These are phyloP conservation scores for Gypsophila paniculata DNA, from an alignment of 179 eudicot genomes.

Conservation along the genomic window DNA sequence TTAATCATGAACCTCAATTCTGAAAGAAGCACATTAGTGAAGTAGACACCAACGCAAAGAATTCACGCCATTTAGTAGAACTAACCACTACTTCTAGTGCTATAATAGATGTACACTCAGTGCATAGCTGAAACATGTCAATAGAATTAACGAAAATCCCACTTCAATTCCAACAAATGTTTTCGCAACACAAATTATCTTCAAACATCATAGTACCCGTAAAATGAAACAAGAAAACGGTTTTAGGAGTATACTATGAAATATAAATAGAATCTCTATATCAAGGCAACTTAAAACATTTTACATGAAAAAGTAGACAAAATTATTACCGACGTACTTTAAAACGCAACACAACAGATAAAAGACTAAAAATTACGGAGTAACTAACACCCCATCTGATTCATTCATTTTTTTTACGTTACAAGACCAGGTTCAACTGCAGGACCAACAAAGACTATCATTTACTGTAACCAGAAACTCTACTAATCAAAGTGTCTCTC, in stretches of 20 bases:
- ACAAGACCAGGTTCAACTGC: too few relatives aligned
- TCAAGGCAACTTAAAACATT: too few relatives aligned
- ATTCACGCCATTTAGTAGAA: not conserved
- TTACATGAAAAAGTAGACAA: too few relatives aligned
- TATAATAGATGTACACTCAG: not conserved
- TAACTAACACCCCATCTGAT: not conserved
- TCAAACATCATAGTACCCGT: not conserved
- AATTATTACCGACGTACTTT: not conserved
- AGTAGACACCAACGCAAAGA: not conserved
- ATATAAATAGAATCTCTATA: too few relatives aligned
- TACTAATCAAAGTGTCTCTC: too few relatives aligned
- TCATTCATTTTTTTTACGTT: not conserved
- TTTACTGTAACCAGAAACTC: too few relatives aligned
- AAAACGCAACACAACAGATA: not conserved
- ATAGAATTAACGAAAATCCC: not conserved
- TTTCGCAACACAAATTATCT: not conserved
- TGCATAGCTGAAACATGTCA: not conserved
- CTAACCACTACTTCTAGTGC: not conserved
- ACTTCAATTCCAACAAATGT: not conserved
- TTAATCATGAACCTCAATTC: not conserved
- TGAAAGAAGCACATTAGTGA: not conserved
- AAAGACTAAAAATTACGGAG: not conserved
- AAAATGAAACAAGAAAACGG: not conserved
- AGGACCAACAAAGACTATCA: too few relatives aligned
- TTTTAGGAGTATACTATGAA: not conserved